These are phyloP conservation scores for Trifolium pratense DNA, from an alignment of 306 rosid genomes.

Conservation along the genomic window DNA sequence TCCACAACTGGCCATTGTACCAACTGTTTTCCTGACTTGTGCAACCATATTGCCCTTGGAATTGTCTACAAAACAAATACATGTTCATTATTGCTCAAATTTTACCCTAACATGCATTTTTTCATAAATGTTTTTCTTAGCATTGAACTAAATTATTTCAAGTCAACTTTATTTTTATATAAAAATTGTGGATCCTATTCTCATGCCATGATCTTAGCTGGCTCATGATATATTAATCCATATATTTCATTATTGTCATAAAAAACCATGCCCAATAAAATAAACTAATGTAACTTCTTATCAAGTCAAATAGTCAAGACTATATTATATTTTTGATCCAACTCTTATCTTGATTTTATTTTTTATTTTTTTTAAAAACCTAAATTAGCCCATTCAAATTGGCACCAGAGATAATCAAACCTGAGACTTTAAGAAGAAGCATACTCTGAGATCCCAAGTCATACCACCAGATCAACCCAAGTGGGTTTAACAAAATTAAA, in stretches of 20 bases:
- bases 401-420: too few relatives aligned
- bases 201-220: constrained; percentile 24
- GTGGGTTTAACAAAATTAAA: too few relatives aligned
- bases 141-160: background rate
- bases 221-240: constrained; percentile 26
- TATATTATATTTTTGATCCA: background rate
- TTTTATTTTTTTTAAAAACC: too few relatives aligned
- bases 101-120: too few relatives aligned
- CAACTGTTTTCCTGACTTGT: constrained; percentile 66
- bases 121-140: too few relatives aligned
- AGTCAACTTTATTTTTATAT: constrained; percentile 17
- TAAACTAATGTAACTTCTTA: background rate
- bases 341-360: background rate
- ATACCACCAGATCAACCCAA: too few relatives aligned
- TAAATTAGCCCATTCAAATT: too few relatives aligned
- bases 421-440: too few relatives aligned
- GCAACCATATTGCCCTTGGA: constrained; percentile 73
- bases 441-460: too few relatives aligned
- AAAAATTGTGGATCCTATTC: background rate
- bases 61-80: constrained; percentile 59
- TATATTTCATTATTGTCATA: background rate
- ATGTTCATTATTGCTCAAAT: background rate
- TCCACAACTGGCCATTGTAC: constrained; percentile 83
- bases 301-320: background rate
- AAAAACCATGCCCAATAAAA: background rate